Conservation (phyloP, 148 eudicot species). For the Chenopodium album region DNA sequence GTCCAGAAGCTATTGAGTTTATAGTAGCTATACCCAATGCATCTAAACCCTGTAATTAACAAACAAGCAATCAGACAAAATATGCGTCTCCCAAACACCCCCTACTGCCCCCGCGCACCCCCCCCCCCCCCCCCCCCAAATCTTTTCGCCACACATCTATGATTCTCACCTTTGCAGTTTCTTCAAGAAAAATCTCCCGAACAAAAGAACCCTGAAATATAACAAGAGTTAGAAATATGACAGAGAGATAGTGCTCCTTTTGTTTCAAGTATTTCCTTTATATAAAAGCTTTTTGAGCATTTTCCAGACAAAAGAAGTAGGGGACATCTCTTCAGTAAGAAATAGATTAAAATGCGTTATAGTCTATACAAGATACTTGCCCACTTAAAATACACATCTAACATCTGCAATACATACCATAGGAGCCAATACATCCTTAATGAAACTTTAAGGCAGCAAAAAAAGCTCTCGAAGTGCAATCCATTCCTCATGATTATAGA, state of each 20-base stretch:
- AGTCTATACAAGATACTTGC: neutral
- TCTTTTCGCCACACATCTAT: neutral
- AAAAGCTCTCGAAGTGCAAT: neutral
- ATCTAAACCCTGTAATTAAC: slow-evolving; percentile 71
- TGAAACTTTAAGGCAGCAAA: slow-evolving; percentile 1
- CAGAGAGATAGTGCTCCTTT: too few species aligned
- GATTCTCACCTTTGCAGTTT: slow-evolving; percentile 72
- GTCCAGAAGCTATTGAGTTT: slow-evolving; percentile 43
- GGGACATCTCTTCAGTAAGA: neutral
- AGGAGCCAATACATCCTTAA: neutral
- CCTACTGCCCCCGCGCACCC: neutral
- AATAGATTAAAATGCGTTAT: neutral
- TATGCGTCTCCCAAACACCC: too few species aligned
- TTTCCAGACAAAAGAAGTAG: neutral
- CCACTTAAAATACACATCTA: neutral
- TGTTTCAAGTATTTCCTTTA: neutral
- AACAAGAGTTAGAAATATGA: slow-evolving; percentile 1
- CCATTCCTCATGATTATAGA: neutral
- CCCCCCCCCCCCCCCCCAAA: too few species aligned
- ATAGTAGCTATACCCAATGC: slow-evolving; percentile 76
- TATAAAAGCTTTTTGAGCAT: too few species aligned
- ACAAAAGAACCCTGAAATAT: slow-evolving; percentile 73
- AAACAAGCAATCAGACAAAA: slow-evolving; percentile 19
- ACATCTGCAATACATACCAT: neutral
- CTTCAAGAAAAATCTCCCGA: slow-evolving; percentile 79